Base-by-base conservation (phyloP, 2,329 filamentous ascomycete genomes). In the Cladosporium velox region DNA sequence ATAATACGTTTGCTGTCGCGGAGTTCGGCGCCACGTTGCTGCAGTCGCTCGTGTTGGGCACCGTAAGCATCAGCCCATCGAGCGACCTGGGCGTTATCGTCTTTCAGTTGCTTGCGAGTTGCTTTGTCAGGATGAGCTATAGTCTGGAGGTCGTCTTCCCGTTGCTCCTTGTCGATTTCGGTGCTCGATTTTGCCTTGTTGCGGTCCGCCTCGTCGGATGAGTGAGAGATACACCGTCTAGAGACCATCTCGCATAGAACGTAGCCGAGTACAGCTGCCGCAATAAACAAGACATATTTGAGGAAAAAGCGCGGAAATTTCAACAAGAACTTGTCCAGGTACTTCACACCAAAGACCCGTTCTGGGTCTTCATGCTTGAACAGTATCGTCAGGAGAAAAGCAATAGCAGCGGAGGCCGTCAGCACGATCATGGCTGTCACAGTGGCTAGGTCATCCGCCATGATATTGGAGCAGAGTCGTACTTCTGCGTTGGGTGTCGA, bases 1-100 rank as follows among this genome's bases (percentile, higher is more conserved):
- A 59, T 59, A 15, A 59, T 47, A 6, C 57, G 57, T 12, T 59
- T 8, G 35, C 41, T 47, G 24, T 59, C 57, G 24, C 57, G 38
- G 6, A 47, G 3, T 10, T 44, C 21, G 5, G 18, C 15, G 10
- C n/a, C 55, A 34, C 11, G 24, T 58, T 41, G 4, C 30, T 38
- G 21, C 4, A 38, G 6, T 2, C 21, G 54, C 32, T 58, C 21
- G 18, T 26, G n/a, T 4, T 35, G 54, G n/a, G 30, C 21, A 21
- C 34, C 54, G 21, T 38, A 58, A 11, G 54, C 32, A 58, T n/a
- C 21, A 38, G 34, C 4, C 21, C 35, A 38, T 34, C 12, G 32
- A 32, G 12, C 32, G 26, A n/a, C 30, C 51, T 54, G 24, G 6
- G 24, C 14, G 10, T 18, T 4, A 30, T 26, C 1, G 14, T 6